Base-by-base conservation (phyloP, 352 stramenopile species). In the Peronospora tabacina region DNA sequence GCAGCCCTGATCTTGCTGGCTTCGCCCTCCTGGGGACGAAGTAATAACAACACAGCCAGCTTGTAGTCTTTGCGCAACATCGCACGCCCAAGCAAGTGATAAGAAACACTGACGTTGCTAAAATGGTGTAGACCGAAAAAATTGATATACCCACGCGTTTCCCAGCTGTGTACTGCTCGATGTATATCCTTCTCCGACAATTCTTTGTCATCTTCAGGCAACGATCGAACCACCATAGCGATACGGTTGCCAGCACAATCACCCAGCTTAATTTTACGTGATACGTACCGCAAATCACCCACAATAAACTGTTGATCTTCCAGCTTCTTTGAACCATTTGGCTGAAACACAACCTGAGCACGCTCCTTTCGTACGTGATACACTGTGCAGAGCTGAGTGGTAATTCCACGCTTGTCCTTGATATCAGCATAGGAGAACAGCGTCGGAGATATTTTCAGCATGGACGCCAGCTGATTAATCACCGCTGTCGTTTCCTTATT, bases 81-180 rank as follows among this genome's bases (percentile, higher is more conserved):
- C 2, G 89, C 79, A 17, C 96, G 88, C 3, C 95, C 95, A 30
- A 97, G 73, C 29, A 84, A 28, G 40, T 90, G 74, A 33, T 66
- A 76, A 3, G 66, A 90, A 74, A 78, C 97, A 32, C 63, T 90
- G 6, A 49, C 43, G 70, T 64, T 95, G 65, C 76, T 94, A 67
- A 97, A 98, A 70, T 88, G 75, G 63, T 98, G 91, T 52, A 98
- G 85, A 7, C 95, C 94, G 63, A 98, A 98, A 70, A 97, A 98
- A 59, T 98, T 98, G 48, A 98, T 87, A 58, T 98, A 98, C 3
- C 95, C 95, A 22, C 63, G 60, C 7, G 35, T 30, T 20, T 67
- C 45, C 81, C 87, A 96, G 19, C 44, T 48, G 6, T 41, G 17
- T 2, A 95, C 55, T 9, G 71, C 53, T 0, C 62, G 52, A 0